Conservation (phyloP, 257 asterid genomes). For the Nicotiana attenuata region DNA sequence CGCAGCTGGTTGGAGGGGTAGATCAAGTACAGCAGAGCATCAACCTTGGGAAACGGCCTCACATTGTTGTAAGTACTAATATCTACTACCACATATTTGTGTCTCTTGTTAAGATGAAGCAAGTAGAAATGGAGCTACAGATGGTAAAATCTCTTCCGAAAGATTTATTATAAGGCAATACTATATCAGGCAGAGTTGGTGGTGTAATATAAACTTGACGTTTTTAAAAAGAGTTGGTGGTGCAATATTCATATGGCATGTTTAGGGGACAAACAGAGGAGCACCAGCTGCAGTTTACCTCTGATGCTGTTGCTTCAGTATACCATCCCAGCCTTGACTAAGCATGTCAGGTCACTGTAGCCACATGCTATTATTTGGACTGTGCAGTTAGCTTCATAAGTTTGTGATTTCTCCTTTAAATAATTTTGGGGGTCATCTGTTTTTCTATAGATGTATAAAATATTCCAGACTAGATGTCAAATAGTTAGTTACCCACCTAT, state of each 20-base stretch:
- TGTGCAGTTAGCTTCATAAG: background rate
- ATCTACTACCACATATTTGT: background rate
- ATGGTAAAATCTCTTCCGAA: background rate
- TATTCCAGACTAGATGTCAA: background rate
- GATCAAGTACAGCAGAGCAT: conserved; percentile 67
- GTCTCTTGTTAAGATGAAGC: background rate
- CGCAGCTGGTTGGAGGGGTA: conserved; percentile 86
- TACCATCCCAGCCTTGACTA: background rate
- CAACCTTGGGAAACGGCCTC: conserved; percentile 76
- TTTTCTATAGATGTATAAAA: background rate
- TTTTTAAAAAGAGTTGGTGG: too few relatives aligned
- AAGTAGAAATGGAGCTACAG: background rate
- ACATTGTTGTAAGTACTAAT: conserved; percentile 58
- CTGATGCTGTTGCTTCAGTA: background rate
- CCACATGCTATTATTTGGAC: background rate
- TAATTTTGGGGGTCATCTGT: background rate
- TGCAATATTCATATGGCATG: background rate
- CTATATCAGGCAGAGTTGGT: background rate
- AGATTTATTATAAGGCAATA: background rate
- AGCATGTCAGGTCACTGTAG: background rate
- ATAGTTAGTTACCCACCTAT: background rate
- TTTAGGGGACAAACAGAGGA: background rate
- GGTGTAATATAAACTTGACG: background rate
- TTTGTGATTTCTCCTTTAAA: background rate
- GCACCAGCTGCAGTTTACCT: background rate